Percentiles rank a stretch among this genome's conserved stretches.
These are phyloP conservation scores for Zalaria obscura DNA, from an alignment of 2,329 filamentous ascomycete genomes.

Conservation along the genomic window DNA sequence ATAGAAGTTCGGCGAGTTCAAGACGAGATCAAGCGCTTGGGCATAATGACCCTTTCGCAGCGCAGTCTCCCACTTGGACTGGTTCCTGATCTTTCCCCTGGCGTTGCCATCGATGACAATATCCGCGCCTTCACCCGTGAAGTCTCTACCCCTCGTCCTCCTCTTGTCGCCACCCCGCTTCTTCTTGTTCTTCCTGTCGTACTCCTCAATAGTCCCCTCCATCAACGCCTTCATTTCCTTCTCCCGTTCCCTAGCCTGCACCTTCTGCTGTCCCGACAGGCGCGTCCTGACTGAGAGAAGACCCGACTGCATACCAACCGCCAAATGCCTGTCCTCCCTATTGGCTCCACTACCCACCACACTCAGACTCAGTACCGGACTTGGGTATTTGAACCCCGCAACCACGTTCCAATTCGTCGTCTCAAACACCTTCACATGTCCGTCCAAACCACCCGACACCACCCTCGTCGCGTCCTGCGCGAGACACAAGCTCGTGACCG, in stretches of 20 bases:
- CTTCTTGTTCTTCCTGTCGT: slow-evolving; percentile 57
- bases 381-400: slow-evolving; percentile 84
- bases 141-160: slow-evolving; percentile 54
- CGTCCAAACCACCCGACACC: slow-evolving; percentile 79
- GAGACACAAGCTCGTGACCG: slow-evolving; percentile 73
- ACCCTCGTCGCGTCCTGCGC: slow-evolving; percentile 70
- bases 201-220: slow-evolving; percentile 59
- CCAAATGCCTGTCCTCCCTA: slow-evolving; percentile 78
- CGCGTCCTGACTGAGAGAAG: slow-evolving; percentile 82
- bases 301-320: slow-evolving; percentile 87
- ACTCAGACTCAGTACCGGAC: slow-evolving; percentile 72
- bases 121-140: slow-evolving; percentile 71
- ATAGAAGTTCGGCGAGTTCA: slow-evolving; percentile 27
- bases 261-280: slow-evolving; percentile 70
- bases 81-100: slow-evolving; percentile 46
- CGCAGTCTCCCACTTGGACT: slow-evolving; percentile 65
- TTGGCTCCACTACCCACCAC: slow-evolving; percentile 56
- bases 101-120: slow-evolving; percentile 75
- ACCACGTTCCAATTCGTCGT: slow-evolving; percentile 92
- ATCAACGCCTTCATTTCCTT: slow-evolving; percentile 76
- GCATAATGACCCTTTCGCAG: slow-evolving; percentile 67
- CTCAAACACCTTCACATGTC: slow-evolving; percentile 94
- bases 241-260: slow-evolving; percentile 59
- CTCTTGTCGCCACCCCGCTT: slow-evolving; percentile 47
- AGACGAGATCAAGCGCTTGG: slow-evolving; percentile 63